Base-by-base conservation (phyloP, 768 basidiomycete genomes). In the Dentipellis sp. region DNA sequence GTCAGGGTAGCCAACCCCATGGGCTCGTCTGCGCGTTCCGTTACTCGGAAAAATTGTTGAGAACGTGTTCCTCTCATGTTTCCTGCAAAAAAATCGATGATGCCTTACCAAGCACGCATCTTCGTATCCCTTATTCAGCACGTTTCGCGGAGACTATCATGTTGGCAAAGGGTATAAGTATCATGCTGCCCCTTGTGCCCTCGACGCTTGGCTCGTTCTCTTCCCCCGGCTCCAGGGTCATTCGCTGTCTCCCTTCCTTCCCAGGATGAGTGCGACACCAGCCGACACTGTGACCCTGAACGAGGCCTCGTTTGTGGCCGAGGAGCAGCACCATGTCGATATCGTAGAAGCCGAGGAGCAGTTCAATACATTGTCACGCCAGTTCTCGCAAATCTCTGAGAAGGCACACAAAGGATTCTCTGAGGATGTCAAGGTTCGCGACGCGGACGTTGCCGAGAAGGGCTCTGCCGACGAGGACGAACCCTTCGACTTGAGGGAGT, bases 401-500 rank as follows among this genome's bases (percentile, higher is more conserved):
- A 52, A 52, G n/a, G 19, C 17, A 11, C 12, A n/a, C 17, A 52
- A 52, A n/a, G 48, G 29, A 14, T 50, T 23, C 48, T 29, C 29
- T 29, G 42, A 45, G 10, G 42, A 45, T 45, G 42, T 45, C 48
- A 50, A 50, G 22, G 11, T 50, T 23, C 22, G n/a, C 9, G 48
- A 50, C 21, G 48, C n/a, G 19, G 64, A 68, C 9, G 77, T 75
- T 50, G 53, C 72, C 36, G 76, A 74, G 55, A 72, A 76, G 56
- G 82, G 76, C 34, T 45, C 71, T 10, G 74, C 75, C 51, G 73
- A 65, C 10, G 66, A 57, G 12, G 65, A 67, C 6, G 67, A 69
- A 10, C 66, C 65, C 0, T 88, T 87, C 60, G 79, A 87, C 65
- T 78, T 89, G 17, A 78, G 77, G 14, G 84, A 86, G 57, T 88